A percentile compares a stretch with the other conserved stretches of the same genome.
These are phyloP conservation scores for Colletotrichum echinochloae DNA, from an alignment of 2,329 filamentous ascomycete species.

Conservation along the genomic window DNA sequence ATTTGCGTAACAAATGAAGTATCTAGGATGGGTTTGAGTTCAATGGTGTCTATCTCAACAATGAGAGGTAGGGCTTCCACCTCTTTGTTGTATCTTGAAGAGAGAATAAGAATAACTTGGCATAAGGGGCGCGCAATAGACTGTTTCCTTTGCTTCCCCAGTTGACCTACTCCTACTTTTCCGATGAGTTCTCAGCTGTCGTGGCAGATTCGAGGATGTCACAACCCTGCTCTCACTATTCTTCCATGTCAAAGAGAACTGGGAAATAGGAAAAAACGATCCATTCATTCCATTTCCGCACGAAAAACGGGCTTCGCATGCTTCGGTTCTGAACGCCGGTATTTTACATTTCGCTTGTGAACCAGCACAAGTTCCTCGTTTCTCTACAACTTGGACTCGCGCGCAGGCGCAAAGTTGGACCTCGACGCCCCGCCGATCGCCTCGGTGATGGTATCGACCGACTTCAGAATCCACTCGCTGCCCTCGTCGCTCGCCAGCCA, in stretches of 20 bases:
- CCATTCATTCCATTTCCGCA: background rate
- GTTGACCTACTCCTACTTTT: background rate
- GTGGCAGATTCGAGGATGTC: background rate
- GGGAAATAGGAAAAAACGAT: background rate
- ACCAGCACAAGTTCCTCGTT: background rate
- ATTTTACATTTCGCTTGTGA: constrained; percentile 6
- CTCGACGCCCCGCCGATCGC: constrained; percentile 54
- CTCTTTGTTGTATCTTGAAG: background rate
- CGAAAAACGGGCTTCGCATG: background rate
- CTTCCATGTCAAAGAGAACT: background rate
- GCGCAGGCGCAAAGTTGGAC: constrained; percentile 33
- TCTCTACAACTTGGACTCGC: constrained; percentile 35
- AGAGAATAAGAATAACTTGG: no score
- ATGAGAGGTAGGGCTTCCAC: no score
- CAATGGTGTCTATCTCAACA: background rate
- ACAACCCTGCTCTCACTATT: background rate
- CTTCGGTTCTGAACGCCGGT: constrained; percentile 7
- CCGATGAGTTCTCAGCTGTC: background rate
- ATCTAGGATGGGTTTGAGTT: background rate
- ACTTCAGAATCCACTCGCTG: constrained; percentile 59
- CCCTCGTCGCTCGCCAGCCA: constrained; percentile 61
- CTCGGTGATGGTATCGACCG: constrained; percentile 59
- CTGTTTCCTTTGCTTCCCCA: background rate
- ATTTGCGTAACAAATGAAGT: no score
- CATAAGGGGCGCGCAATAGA: background rate